These are phyloP conservation scores for Saccharomyces hybrid DNA, from an alignment of 1,139 yeast genomes.

Conservation along the genomic window DNA sequence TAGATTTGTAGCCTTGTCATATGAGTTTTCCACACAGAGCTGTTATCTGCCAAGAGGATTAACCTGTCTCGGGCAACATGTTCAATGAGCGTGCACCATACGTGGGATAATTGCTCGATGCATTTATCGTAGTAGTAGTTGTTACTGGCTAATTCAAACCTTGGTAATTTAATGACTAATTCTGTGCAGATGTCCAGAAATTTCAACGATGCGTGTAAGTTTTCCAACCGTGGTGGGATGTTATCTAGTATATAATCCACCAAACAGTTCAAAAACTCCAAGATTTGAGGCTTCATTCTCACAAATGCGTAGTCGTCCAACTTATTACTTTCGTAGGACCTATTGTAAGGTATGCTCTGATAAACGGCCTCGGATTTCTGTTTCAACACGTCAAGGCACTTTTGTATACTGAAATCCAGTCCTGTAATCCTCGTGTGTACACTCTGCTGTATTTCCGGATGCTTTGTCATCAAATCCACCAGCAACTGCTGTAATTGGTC, in stretches of 20 bases:
- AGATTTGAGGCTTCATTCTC: conserved; percentile 64
- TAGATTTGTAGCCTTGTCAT: conserved; percentile 50
- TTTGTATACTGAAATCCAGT: conserved; percentile 20
- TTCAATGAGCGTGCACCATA: conserved; percentile 61
- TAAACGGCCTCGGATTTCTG: conserved; percentile 21
- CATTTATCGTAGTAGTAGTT: conserved; percentile 68
- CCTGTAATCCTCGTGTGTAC: conserved; percentile 17
- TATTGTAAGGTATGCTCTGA: conserved; percentile 27
- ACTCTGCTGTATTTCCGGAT: conserved; percentile 24
- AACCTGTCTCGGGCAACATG: conserved; percentile 35
- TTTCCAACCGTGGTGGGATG: conserved; percentile 66
- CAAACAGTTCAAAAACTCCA: conserved; percentile 69
- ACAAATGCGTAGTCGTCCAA: conserved; percentile 71
- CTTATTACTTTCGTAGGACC: conserved; percentile 14
- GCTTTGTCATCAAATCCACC: conserved; percentile 19
- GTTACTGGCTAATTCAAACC: conserved; percentile 61
- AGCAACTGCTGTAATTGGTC: conserved; percentile 23
- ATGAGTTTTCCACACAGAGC: conserved; percentile 38
- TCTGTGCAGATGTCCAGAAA: conserved; percentile 63
- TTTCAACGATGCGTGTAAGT: conserved; percentile 43
- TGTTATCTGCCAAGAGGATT: conserved; percentile 34
- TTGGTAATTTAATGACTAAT: conserved; percentile 62
- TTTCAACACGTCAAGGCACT: conserved; percentile 19
- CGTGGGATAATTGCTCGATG: conserved; percentile 69
- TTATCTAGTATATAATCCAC: conserved; percentile 74